A percentile compares a stretch with the other conserved stretches of the same genome.
These are phyloP conservation scores for Trametes coccinea DNA, from an alignment of 768 basidiomycete species.

Conservation along the genomic window DNA sequence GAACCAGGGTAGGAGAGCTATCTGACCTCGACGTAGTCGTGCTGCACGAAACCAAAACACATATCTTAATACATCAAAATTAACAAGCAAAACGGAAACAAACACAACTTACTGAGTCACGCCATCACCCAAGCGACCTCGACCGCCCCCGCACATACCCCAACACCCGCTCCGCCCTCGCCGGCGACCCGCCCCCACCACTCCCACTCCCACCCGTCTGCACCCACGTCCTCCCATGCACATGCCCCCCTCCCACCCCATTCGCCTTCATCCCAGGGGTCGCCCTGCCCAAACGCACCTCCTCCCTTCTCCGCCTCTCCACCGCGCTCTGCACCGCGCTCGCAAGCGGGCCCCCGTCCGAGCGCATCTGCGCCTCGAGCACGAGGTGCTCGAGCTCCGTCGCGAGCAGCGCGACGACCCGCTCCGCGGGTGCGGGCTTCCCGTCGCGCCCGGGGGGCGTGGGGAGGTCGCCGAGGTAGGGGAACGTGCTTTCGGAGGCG, in stretches of 20 bases:
- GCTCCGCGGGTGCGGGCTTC: slow-evolving; percentile 29
- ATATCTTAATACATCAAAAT: too few species aligned
- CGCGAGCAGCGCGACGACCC: slow-evolving; percentile 44
- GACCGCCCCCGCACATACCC: slow-evolving; percentile 21
- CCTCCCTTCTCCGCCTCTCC: slow-evolving; percentile 8
- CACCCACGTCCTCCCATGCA: neutral
- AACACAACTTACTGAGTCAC: neutral
- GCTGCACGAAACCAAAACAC: too few species aligned
- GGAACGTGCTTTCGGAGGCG: slow-evolving; percentile 36
- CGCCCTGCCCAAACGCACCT: neutral
- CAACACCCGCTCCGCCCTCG: neutral
- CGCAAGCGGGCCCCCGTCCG: slow-evolving; percentile 54
- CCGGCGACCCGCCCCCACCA: too few species aligned
- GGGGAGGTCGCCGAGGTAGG: slow-evolving; percentile 33
- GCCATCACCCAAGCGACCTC: slow-evolving; percentile 16
- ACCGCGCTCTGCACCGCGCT: slow-evolving; percentile 29
- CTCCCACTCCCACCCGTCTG: neutral
- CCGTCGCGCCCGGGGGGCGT: slow-evolving; percentile 6
- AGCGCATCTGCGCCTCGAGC: slow-evolving; percentile 61
- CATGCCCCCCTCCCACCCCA: neutral
- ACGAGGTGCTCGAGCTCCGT: slow-evolving; percentile 66
- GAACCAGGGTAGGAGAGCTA: too few species aligned
- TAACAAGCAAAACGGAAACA: neutral
- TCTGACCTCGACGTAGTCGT: too few species aligned
- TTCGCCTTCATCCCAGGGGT: neutral